phyloP scores from a whole-genome alignment of 306 rosid species.

The Ziziphus jujuba region DNA sequence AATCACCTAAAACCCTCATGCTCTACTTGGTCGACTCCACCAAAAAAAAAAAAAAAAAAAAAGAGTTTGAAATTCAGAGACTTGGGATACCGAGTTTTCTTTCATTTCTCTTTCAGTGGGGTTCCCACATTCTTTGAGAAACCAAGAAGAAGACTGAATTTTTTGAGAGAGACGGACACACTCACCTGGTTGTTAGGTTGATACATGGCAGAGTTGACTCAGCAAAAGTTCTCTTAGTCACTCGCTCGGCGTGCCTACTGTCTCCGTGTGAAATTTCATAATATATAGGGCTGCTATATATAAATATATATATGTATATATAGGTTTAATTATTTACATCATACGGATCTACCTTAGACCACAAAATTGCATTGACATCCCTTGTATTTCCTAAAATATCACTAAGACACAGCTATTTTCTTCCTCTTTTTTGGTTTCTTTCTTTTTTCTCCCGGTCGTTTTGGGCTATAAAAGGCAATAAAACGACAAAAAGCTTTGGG shows the following conservation, averaged over 20 bases:
- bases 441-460: no score
- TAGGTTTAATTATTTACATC: not conserved
- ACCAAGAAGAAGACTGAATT: constrained; percentile 18
- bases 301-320: not conserved
- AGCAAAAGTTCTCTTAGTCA: not conserved
- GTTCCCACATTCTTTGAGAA: constrained; percentile 14
- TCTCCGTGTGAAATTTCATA: not conserved
- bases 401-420: no score
- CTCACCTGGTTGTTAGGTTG: constrained; percentile 50
- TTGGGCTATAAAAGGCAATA: no score
- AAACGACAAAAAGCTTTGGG: no score
- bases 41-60: not conserved
- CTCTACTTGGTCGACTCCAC: not conserved
- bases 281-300: not conserved
- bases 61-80: not conserved
- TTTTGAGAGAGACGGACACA: not conserved
- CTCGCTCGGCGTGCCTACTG: not conserved
- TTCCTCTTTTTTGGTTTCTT: no score
- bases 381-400: no score
- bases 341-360: not conserved
- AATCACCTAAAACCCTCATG: not conserved
- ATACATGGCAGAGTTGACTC: constrained; percentile 36
- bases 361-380: no score
- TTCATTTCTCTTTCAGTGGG: not conserved
- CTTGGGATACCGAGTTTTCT: not conserved